Base-by-base conservation (phyloP, 768 basidiomycete species). In the Tricholoma saponaceum region DNA sequence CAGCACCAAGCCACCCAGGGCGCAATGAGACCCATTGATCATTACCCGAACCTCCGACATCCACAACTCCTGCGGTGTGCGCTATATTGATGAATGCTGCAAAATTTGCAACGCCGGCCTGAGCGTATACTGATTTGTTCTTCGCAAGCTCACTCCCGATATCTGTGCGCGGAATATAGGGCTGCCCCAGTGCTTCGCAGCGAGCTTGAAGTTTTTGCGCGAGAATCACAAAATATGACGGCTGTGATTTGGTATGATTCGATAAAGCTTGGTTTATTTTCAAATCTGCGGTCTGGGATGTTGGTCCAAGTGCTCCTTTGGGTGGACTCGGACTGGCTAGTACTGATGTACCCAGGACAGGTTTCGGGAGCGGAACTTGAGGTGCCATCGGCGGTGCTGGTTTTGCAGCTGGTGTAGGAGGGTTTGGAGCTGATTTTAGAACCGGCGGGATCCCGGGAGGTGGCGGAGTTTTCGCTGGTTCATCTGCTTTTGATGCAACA, bases 41-140 rank as follows among this genome's bases (percentile, higher is more conserved):
- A 35, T 55, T 58, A 33, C 61, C 63, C 3, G 23, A 30, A n/a
- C 66, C 68, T 14, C 67, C 66, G 22, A 58, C 53, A 9, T 54
- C 55, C 20, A 70, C 60, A 32, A 71, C 58, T n/a, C 62, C 65
- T 16, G 60, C 63, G 9, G 60, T 57, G 37, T 57, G 61, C 9
- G 70, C 70, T 54, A 66, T 47, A n/a, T 58, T 23, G 5, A 67
- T 60, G 30, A 65, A 71, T 18, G 62, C 55, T 5, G 60, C 54
- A 41, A 71, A 71, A 14, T 54, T 66, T 16, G 58, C 52, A 12
- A 67, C 64, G 13, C 60, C 62, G 13, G 66, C 67, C 20, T 55
- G 60, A 14, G 50, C 46, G 58, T 70, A 70, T 6, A 64, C 41
- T 18, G 51, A 18, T 23, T 60, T 60, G 23, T 64, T 7, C 54